Evolutionary conservation across 805 yeast genomes (phyloP).

Genomic region (Yamadazyma scolyti): DNA sequence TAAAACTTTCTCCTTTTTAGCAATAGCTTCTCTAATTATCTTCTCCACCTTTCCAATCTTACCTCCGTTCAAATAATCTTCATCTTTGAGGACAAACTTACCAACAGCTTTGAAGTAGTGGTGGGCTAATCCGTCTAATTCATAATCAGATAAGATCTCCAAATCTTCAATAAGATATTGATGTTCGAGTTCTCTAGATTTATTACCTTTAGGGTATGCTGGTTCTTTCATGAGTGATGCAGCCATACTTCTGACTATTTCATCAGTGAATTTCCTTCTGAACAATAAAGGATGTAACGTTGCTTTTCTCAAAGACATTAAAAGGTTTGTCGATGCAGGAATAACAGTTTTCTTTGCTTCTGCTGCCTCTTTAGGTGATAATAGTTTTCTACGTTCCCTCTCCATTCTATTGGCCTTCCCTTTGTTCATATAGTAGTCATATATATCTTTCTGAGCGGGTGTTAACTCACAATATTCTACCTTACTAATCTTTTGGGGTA

Average conservation of each 20-base stretch:
- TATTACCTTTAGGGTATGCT: slow-evolving; percentile 74
- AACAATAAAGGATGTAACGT: slow-evolving; percentile 89
- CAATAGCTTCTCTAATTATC: slow-evolving; percentile 55
- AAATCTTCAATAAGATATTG: slow-evolving; percentile 86
- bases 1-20: slow-evolving; percentile 61
- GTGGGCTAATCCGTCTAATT: slow-evolving; percentile 69
- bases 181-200: too few relatives aligned
- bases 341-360: slow-evolving; percentile 28
- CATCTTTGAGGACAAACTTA: slow-evolving; percentile 48
- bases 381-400: slow-evolving; percentile 38
- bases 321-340: slow-evolving; percentile 57
- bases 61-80: slow-evolving; percentile 66
- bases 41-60: slow-evolving; percentile 59
- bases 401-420: slow-evolving; percentile 40
- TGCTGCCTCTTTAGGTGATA: slow-evolving; percentile 35
- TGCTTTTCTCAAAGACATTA: slow-evolving; percentile 90
- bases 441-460: slow-evolving; percentile 52
- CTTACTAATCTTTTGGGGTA: slow-evolving; percentile 71
- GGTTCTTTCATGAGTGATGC: slow-evolving; percentile 77
- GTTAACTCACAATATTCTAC: slow-evolving; percentile 66
- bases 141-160: slow-evolving; percentile 92
- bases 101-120: slow-evolving; percentile 67
- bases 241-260: slow-evolving; percentile 61
- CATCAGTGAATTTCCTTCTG: slow-evolving; percentile 59
- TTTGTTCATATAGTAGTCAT: slow-evolving; percentile 52